Percentiles rank a stretch among this genome's conserved stretches.
phyloP scores from a whole-genome alignment of 345 rosid species.

The Corchorus capsularis region DNA sequence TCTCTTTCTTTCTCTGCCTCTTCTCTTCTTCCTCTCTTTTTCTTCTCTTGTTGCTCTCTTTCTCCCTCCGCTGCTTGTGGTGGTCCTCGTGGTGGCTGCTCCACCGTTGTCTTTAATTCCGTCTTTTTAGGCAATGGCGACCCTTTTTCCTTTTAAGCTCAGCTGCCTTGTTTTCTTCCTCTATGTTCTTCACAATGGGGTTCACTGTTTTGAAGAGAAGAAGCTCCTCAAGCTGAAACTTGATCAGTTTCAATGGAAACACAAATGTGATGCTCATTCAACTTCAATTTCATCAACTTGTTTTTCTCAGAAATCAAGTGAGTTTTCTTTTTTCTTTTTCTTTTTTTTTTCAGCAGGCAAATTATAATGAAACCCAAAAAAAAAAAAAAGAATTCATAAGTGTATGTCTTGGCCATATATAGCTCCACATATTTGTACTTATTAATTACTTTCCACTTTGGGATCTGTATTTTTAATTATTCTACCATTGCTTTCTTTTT shows the following conservation, averaged over 20 bases:
- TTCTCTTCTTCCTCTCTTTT: neutral
- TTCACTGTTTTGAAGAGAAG: constrained; percentile 33
- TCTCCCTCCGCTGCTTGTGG: neutral
- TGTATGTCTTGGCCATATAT: no score
- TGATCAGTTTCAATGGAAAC: constrained; percentile 29
- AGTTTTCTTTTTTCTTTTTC: constrained; percentile 20
- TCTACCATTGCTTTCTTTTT: constrained; percentile 5
- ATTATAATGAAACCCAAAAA: no score
- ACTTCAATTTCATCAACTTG: constrained; percentile 27
- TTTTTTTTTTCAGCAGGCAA: neutral
- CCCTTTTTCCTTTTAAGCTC: neutral
- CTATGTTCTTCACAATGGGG: constrained; percentile 6
- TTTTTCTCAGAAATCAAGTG: constrained; percentile 55
- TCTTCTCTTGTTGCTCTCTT: neutral
- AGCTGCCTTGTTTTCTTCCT: constrained; percentile 20
- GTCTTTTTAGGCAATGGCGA: neutral
- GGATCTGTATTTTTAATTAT: constrained; percentile 12
- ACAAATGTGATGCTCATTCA: neutral
- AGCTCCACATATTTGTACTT: no score
- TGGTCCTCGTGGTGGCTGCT: neutral
- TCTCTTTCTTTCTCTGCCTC: constrained; percentile 31
- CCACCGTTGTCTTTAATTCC: no score
- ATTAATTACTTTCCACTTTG: constrained; percentile 17
- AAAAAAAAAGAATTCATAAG: no score
- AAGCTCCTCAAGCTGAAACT: constrained; percentile 36